phyloP scores from a whole-genome alignment of 352 stramenopile species.

The Phytophthora kernoviae region DNA sequence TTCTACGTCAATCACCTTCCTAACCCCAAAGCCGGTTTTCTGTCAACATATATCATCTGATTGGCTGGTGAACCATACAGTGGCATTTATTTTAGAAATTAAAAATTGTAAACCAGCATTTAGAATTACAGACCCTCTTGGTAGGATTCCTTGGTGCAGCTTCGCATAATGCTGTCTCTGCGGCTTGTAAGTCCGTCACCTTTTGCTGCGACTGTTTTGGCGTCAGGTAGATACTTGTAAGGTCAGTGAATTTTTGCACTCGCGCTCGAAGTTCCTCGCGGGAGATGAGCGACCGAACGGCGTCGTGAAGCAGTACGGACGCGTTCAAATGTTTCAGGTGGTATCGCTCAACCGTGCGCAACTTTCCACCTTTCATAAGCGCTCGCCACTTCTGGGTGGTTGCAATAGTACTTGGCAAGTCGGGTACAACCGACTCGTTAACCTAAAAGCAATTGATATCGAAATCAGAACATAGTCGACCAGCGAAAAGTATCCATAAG shows the following conservation, averaged over 20 bases:
- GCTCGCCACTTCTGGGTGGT: constrained; percentile 60
- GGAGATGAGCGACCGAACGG: constrained; percentile 60
- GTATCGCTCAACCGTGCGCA: constrained; percentile 57
- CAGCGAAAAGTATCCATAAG: constrained; percentile 4
- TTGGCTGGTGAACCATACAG: constrained; percentile 6
- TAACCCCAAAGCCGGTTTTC: constrained; percentile 20
- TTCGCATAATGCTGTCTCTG: constrained; percentile 1
- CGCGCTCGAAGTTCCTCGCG: constrained; percentile 59
- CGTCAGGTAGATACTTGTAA: constrained; percentile 28
- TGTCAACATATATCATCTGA: constrained; percentile 5
- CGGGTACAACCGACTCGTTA: constrained; percentile 45
- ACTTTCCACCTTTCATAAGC: constrained; percentile 55
- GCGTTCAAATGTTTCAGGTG: constrained; percentile 59
- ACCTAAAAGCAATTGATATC: constrained; percentile 23
- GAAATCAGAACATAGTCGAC: constrained; percentile 2
- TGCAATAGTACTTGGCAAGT: constrained; percentile 53
- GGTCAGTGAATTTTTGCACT: constrained; percentile 53
- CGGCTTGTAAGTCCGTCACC: not conserved
- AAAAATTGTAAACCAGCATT: too few species aligned
- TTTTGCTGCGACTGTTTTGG: not conserved
- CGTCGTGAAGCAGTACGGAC: constrained; percentile 50
- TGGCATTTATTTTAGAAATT: too few species aligned
- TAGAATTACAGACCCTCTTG: too few species aligned
- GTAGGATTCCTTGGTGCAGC: too few species aligned
- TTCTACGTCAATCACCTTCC: not conserved